phyloP scores from a whole-genome alignment of 805 yeast genomes.

The Tetrapisispora nanseiensis region DNA sequence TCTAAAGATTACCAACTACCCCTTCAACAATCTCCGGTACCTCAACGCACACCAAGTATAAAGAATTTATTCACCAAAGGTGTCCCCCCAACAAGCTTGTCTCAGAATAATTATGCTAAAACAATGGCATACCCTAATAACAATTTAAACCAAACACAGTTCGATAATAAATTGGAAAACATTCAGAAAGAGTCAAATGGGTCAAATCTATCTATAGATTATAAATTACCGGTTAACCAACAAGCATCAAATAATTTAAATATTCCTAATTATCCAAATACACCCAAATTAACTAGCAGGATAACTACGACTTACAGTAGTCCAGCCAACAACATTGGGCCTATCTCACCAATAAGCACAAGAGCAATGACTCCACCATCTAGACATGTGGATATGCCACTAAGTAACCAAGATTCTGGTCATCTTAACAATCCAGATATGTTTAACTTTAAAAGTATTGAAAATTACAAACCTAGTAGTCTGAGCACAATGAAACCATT shows the following conservation, averaged over 20 bases:
- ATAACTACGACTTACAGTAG: neutral
- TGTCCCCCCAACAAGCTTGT: slow-evolving; percentile 6
- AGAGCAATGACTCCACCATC: slow-evolving; percentile 5
- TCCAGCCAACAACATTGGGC: slow-evolving; percentile 1
- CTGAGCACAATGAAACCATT: neutral
- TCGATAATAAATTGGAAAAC: neutral
- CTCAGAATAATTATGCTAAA: slow-evolving; percentile 5
- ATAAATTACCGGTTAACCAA: neutral
- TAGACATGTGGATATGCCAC: slow-evolving; percentile 1
- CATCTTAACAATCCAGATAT: neutral
- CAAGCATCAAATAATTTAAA: slow-evolving; percentile 1
- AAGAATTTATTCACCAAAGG: slow-evolving; percentile 11
- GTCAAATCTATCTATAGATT: slow-evolving; percentile 3
- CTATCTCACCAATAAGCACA: slow-evolving; percentile 7
- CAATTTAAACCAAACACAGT: neutral
- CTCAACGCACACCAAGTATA: slow-evolving; percentile 17
- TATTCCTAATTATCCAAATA: slow-evolving; percentile 22
- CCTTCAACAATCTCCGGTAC: slow-evolving; percentile 10
- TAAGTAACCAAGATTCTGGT: neutral
- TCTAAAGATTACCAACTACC: slow-evolving; percentile 5
- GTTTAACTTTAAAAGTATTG: neutral
- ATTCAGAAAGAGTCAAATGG: slow-evolving; percentile 3
- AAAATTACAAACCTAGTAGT: neutral
- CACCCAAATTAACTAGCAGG: slow-evolving; percentile 13
- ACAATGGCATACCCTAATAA: neutral